Percentiles rank a stretch among this genome's conserved stretches.
Conservation (phyloP, 2,329 filamentous ascomycete species). For the Hymenoscyphus occultus region DNA sequence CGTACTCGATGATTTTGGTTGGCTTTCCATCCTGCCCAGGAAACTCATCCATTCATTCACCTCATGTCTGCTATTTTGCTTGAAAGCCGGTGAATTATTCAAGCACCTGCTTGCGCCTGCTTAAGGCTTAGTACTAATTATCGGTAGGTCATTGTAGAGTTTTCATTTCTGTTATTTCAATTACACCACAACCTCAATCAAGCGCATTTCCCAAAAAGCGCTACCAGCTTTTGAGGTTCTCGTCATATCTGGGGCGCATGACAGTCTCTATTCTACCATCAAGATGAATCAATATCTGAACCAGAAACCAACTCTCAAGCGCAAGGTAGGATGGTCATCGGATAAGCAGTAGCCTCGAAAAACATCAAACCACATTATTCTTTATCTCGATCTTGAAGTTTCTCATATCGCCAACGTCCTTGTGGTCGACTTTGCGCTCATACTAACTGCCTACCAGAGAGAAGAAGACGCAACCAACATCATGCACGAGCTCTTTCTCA, state of each 20-base stretch:
- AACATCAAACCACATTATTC: not conserved
- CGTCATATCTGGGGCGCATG: not conserved
- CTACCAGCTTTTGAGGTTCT: not conserved
- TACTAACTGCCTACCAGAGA: not conserved
- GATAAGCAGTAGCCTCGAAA: not conserved
- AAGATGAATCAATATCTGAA: not conserved
- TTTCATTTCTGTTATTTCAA: not conserved
- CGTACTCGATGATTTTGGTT: too few relatives aligned
- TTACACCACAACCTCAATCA: not conserved
- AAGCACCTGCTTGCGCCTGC: not conserved
- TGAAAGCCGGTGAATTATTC: not conserved
- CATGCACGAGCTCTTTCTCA: conserved; percentile 61
- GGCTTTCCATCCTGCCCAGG: not conserved
- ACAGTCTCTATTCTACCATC: not conserved
- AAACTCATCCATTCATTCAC: conserved; percentile 1
- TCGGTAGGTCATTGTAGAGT: conserved; percentile 1
- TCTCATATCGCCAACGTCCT: not conserved
- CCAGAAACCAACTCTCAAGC: not conserved
- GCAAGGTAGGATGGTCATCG: not conserved
- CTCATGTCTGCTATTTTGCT: not conserved
- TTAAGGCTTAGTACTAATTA: not conserved
- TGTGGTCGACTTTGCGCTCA: not conserved
- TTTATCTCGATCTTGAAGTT: not conserved
- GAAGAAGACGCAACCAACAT: conserved; percentile 36
- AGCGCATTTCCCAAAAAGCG: not conserved